Percentiles rank a stretch among this genome's conserved stretches.
Evolutionary conservation across 345 rosid species (phyloP).

Genomic region (Populus davidiana): DNA sequence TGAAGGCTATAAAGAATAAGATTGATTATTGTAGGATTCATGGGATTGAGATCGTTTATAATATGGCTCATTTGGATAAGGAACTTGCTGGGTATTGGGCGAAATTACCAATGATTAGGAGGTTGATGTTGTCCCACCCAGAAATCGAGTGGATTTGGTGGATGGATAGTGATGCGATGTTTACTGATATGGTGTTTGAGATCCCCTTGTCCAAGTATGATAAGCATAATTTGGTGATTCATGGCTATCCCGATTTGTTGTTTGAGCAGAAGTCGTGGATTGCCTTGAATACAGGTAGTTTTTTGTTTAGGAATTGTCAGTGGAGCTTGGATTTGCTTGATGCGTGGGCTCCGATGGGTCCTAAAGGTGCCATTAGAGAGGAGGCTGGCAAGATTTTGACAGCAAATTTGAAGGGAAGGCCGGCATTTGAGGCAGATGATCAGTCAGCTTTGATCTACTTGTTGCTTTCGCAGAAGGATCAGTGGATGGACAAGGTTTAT

Average conservation of each 20-base stretch:
- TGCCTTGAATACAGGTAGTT: slow-evolving; percentile 92
- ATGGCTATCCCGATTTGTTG: slow-evolving; percentile 85
- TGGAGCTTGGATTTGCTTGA: slow-evolving; percentile 94
- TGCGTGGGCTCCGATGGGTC: slow-evolving; percentile 97
- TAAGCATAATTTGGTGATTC: slow-evolving; percentile 74
- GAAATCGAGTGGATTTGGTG: slow-evolving; percentile 97
- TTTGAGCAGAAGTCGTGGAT: slow-evolving; percentile 89
- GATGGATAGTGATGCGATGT: slow-evolving; percentile 99
- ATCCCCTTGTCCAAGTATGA: slow-evolving; percentile 57
- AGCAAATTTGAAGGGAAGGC: slow-evolving; percentile 77
- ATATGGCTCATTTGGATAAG: slow-evolving; percentile 91
- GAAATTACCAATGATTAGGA: slow-evolving; percentile 80
- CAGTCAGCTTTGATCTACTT: slow-evolving; percentile 90
- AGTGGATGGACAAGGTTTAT: slow-evolving; percentile 85
- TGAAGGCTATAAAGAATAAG: slow-evolving; percentile 86
- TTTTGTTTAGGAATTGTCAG: slow-evolving; percentile 83
- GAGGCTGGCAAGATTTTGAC: slow-evolving; percentile 92
- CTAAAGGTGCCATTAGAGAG: slow-evolving; percentile 76
- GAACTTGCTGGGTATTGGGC: slow-evolving; percentile 98
- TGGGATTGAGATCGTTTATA: slow-evolving; percentile 94
- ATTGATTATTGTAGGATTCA: slow-evolving; percentile 94
- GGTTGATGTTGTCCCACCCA: slow-evolving; percentile 84
- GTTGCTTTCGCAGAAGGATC: slow-evolving; percentile 69
- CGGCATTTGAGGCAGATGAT: slow-evolving; percentile 89
- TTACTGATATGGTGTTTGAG: slow-evolving; percentile 93